phyloP scores from a whole-genome alignment of 2,329 filamentous ascomycete species.

The Erysiphe neolycopersici region DNA sequence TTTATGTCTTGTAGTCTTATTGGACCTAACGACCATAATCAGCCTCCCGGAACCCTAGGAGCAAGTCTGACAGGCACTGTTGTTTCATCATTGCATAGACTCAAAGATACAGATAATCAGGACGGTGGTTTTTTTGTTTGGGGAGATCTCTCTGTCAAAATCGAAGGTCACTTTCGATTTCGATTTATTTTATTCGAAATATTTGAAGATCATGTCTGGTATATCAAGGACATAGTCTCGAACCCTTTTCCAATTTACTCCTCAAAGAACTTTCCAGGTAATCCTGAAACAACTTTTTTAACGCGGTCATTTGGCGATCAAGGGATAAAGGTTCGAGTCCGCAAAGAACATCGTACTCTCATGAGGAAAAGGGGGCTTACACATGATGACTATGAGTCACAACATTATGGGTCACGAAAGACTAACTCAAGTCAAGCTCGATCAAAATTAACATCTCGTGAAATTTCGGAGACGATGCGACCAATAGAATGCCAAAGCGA shows the following conservation, averaged over 20 bases:
- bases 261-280: slow-evolving; percentile 48
- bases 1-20: slow-evolving; percentile 22
- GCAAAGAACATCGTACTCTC: slow-evolving; percentile 47
- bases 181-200: slow-evolving; percentile 59
- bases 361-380: slow-evolving; percentile 12
- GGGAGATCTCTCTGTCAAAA: slow-evolving; percentile 56
- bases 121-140: slow-evolving; percentile 83
- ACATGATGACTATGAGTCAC: slow-evolving; percentile 12
- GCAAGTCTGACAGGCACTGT: slow-evolving; percentile 42
- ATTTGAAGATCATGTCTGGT: slow-evolving; percentile 13
- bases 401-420: slow-evolving; percentile 6
- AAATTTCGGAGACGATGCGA: slow-evolving; percentile 2
- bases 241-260: slow-evolving; percentile 39
- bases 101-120: slow-evolving; percentile 52
- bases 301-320: slow-evolving; percentile 69
- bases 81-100: slow-evolving; percentile 54
- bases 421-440: slow-evolving; percentile 1
- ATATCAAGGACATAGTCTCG: slow-evolving; percentile 22
- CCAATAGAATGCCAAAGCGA: slow-evolving; percentile 3
- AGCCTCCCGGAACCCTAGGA: slow-evolving; percentile 15
- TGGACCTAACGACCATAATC: slow-evolving; percentile 16
- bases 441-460: slow-evolving; percentile 1
- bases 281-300: slow-evolving; percentile 56
- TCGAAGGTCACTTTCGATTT: slow-evolving; percentile 44
- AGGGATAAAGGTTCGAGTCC: slow-evolving; percentile 54